Percentiles rank a stretch among this genome's conserved stretches.
Evolutionary conservation across 495 filamentous ascomycete genomes (phyloP).

Genomic region (Immersiella caudata): DNA sequence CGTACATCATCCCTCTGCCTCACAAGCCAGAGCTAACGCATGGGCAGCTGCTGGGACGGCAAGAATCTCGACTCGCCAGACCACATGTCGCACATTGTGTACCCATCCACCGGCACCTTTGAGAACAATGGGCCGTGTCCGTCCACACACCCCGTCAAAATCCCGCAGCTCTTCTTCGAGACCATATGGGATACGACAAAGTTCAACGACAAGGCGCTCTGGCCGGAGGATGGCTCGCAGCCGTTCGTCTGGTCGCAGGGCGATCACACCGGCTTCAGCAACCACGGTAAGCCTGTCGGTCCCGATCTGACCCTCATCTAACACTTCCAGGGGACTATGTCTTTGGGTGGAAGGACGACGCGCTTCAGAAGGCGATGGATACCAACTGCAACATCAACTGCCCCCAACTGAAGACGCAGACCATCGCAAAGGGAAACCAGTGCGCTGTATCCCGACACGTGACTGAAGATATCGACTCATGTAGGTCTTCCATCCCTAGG

Average conservation of each 20-base stretch:
- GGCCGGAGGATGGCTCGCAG: slow-evolving; percentile 47
- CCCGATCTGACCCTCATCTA: neutral
- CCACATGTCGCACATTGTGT: slow-evolving; percentile 45
- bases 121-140: slow-evolving; percentile 28
- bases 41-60: slow-evolving; percentile 31
- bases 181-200: slow-evolving; percentile 47
- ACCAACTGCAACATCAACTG: slow-evolving; percentile 40
- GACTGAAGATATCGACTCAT: slow-evolving; percentile 38
- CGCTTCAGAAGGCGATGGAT: slow-evolving; percentile 44
- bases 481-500: slow-evolving; percentile 11
- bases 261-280: slow-evolving; percentile 42
- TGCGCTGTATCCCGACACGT: slow-evolving; percentile 37
- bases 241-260: slow-evolving; percentile 53
- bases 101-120: slow-evolving; percentile 34
- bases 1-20: slow-evolving; percentile 23
- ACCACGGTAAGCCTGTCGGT: slow-evolving; percentile 31
- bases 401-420: slow-evolving; percentile 36
- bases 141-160: slow-evolving; percentile 35
- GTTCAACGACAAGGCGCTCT: slow-evolving; percentile 43
- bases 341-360: slow-evolving; percentile 36
- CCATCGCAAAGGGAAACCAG: slow-evolving; percentile 39
- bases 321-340: neutral
- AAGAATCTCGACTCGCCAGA: slow-evolving; percentile 37
- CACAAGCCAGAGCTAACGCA: neutral
- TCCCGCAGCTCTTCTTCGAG: slow-evolving; percentile 45